Evolutionary conservation across 1,139 yeast species (phyloP).

Genomic region (Saccharomyces hybrid): DNA sequence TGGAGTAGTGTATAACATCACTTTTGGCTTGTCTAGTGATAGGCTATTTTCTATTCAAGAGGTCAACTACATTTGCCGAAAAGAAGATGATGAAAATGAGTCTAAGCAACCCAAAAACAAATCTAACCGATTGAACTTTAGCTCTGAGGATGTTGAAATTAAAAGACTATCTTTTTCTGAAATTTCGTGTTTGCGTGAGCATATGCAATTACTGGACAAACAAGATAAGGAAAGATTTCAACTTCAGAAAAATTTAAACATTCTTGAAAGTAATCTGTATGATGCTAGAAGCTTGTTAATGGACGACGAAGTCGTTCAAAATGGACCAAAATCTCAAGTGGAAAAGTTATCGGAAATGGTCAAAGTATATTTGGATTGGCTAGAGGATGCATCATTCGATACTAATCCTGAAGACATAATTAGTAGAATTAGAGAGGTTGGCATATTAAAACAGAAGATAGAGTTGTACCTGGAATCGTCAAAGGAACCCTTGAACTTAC

Average conservation of each 20-base stretch:
- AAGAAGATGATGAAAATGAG: conserved; percentile 7
- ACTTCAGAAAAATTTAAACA: conserved; percentile 45
- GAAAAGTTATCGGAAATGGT: conserved; percentile 37
- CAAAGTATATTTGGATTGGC: conserved; percentile 60
- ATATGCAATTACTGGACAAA: conserved; percentile 14
- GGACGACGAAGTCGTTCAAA: conserved; percentile 37
- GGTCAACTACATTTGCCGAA: conserved; percentile 39
- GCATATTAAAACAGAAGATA: conserved; percentile 27
- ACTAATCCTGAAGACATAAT: conserved; percentile 38
- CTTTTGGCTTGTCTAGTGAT: conserved; percentile 43
- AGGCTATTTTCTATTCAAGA: conserved; percentile 43
- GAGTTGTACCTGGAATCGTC: conserved; percentile 31
- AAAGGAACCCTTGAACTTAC: conserved; percentile 32
- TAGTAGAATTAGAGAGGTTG: conserved; percentile 30
- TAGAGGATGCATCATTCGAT: conserved; percentile 63
- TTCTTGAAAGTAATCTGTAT: conserved; percentile 53
- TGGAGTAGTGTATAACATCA: conserved; percentile 39
- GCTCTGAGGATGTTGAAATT: neutral
- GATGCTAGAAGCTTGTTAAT: conserved; percentile 48
- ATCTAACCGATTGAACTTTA: neutral
- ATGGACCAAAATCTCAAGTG: conserved; percentile 35
- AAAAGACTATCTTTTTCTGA: neutral
- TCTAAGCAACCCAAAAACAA: neutral
- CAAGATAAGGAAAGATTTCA: conserved; percentile 43
- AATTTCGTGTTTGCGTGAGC: neutral